Percentiles rank a stretch among this genome's conserved stretches.
These are phyloP conservation scores for Daphne laureola DNA, from an alignment of 441 rosid genomes.

Conservation along the genomic window DNA sequence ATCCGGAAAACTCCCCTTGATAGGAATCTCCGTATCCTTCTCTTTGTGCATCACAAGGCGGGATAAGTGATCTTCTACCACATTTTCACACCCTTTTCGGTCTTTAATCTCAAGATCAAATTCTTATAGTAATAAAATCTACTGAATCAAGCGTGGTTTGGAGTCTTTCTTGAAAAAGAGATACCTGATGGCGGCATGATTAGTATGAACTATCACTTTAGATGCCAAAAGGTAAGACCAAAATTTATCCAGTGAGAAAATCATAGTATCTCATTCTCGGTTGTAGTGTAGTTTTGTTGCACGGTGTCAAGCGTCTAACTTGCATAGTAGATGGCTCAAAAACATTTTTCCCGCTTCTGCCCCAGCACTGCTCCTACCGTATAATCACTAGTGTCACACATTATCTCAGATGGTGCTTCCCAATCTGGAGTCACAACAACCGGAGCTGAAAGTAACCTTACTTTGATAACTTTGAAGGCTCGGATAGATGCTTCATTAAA, in stretches of 20 bases:
- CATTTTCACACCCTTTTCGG: neutral
- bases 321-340: constrained; percentile 1
- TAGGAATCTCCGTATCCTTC: neutral
- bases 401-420: neutral
- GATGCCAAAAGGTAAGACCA: neutral
- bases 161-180: neutral
- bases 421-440: no score
- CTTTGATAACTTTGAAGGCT: no score
- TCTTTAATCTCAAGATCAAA: constrained; percentile 3
- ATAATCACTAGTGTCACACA: constrained; percentile 4
- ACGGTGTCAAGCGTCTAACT: neutral
- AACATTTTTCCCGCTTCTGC: neutral
- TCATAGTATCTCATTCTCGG: constrained; percentile 2
- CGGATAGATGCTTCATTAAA: no score
- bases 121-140: neutral
- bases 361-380: neutral
- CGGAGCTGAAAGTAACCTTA: no score
- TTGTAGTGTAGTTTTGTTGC: constrained; percentile 3
- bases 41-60: neutral
- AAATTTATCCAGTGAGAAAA: constrained; percentile 4
- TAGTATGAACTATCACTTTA: neutral
- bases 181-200: neutral
- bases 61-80: neutral
- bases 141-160: neutral
- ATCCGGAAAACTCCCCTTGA: neutral